phyloP scores from a whole-genome alignment of 2,329 filamentous ascomycete species.

The Thermothelomyces thermophilus region DNA sequence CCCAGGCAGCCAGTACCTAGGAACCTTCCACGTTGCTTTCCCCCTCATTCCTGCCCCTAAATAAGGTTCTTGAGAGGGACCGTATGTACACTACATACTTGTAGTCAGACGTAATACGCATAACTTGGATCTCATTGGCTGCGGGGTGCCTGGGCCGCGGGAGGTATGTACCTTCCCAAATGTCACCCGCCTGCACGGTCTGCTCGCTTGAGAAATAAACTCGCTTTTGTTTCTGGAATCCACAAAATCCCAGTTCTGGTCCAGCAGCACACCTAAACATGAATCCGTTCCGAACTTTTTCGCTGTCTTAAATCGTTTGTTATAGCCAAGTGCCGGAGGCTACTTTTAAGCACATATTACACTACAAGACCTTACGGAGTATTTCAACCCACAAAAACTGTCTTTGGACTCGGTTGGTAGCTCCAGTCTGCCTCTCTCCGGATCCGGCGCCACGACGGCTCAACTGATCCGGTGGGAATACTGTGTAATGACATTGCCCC shows the following conservation, averaged over 20 bases:
- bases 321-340: conserved; percentile 25
- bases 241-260: conserved; percentile 20
- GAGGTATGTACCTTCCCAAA: too few relatives aligned
- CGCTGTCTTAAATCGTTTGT: conserved; percentile 12
- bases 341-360: conserved; percentile 13
- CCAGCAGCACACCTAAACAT: conserved; percentile 15
- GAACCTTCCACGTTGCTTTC: too few relatives aligned
- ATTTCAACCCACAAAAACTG: too few relatives aligned
- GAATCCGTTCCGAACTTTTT: conserved; percentile 22
- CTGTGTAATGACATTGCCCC: neutral
- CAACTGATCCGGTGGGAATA: neutral
- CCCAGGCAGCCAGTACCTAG: too few relatives aligned
- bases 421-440: conserved; percentile 9
- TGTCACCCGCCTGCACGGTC: neutral
- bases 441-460: neutral
- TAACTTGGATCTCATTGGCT: neutral
- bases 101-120: too few relatives aligned
- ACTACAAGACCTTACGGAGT: neutral
- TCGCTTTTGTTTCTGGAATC: conserved; percentile 8
- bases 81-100: too few relatives aligned
- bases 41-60: too few relatives aligned
- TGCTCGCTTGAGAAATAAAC: conserved; percentile 14
- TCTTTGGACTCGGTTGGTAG: neutral
- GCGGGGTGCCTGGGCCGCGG: too few relatives aligned
- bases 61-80: too few relatives aligned